phyloP scores from a whole-genome alignment of 2,329 filamentous ascomycete genomes.

The Pezicula rhizophila region DNA sequence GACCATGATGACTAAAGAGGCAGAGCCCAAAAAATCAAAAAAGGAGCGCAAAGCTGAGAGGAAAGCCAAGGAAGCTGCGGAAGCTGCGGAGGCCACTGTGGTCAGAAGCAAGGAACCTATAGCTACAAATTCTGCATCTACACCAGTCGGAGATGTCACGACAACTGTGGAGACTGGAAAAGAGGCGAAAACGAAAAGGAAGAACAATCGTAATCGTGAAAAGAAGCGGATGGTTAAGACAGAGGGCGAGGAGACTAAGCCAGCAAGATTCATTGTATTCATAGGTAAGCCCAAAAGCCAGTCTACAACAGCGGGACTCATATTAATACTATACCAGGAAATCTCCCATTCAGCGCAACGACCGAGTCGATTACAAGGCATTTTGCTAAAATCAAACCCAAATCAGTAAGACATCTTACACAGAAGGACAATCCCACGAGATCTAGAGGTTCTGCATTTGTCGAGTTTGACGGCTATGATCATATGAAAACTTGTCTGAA shows the following conservation, averaged over 20 bases:
- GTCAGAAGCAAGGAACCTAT: slow-evolving; percentile 2
- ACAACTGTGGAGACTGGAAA: slow-evolving; percentile 11
- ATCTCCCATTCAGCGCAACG: slow-evolving; percentile 81
- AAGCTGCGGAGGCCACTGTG: not conserved
- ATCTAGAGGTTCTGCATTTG: slow-evolving; percentile 74
- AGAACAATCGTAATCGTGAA: slow-evolving; percentile 31
- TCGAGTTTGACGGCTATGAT: slow-evolving; percentile 83
- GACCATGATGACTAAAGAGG: slow-evolving; percentile 13
- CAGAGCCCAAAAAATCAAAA: slow-evolving; percentile 27
- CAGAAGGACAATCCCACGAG: slow-evolving; percentile 56
- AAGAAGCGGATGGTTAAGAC: slow-evolving; percentile 23
- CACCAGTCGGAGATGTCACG: slow-evolving; percentile 12
- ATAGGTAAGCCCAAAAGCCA: slow-evolving; percentile 47
- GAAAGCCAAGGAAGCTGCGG: slow-evolving; percentile 16
- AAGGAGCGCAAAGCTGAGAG: slow-evolving; percentile 30
- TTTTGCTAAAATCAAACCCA: slow-evolving; percentile 70
- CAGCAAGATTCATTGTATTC: slow-evolving; percentile 67
- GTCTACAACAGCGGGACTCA: slow-evolving; percentile 22
- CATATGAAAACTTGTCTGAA: slow-evolving; percentile 90
- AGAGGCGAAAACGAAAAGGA: slow-evolving; percentile 26
- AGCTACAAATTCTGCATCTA: not conserved
- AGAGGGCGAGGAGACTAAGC: slow-evolving; percentile 11
- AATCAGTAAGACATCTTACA: slow-evolving; percentile 66
- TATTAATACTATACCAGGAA: slow-evolving; percentile 50
- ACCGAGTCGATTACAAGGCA: slow-evolving; percentile 63